A percentile compares a stretch with the other conserved stretches of the same genome.
These are phyloP conservation scores for Orbilia blumenaviensis DNA, from an alignment of 2,329 filamentous ascomycete species.

Conservation along the genomic window DNA sequence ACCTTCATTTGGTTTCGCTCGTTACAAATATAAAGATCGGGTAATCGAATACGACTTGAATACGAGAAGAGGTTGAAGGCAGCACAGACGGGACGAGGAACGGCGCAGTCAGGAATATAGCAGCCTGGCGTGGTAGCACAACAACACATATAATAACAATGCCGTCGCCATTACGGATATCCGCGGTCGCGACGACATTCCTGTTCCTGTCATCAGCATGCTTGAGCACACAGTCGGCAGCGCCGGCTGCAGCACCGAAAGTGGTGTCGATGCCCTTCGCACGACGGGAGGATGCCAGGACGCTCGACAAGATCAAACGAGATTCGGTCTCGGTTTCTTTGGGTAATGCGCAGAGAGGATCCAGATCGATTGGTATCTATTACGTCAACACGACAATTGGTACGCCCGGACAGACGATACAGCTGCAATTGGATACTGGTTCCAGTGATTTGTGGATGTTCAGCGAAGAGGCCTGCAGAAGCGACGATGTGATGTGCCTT, in stretches of 20 bases:
- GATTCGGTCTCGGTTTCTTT: constrained; percentile 30
- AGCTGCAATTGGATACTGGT: constrained; percentile 71
- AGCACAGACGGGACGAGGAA: too few species aligned
- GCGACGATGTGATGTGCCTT: constrained; percentile 25
- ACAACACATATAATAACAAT: constrained; percentile 6
- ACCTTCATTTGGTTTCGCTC: background rate
- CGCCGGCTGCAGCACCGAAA: background rate
- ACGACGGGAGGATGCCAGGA: constrained; percentile 40
- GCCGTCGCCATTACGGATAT: constrained; percentile 20
- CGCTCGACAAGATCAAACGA: constrained; percentile 34
- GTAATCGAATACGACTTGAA: background rate
- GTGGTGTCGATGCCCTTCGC: constrained; percentile 50
- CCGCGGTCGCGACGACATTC: constrained; percentile 17
- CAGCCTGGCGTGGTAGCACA: background rate
- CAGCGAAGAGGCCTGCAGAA: constrained; percentile 34
- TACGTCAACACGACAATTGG: constrained; percentile 68
- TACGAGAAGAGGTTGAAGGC: background rate
- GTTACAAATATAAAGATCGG: background rate
- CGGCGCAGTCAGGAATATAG: background rate
- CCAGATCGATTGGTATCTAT: constrained; percentile 61
- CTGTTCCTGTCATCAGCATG: constrained; percentile 37
- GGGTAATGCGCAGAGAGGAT: constrained; percentile 46
- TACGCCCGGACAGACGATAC: constrained; percentile 67
- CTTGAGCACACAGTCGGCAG: background rate
- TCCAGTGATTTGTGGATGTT: constrained; percentile 71